Percentiles rank a stretch among this genome's conserved stretches.
Conservation (phyloP, 2,329 filamentous ascomycete genomes). For the Talaromyces sp. region DNA sequence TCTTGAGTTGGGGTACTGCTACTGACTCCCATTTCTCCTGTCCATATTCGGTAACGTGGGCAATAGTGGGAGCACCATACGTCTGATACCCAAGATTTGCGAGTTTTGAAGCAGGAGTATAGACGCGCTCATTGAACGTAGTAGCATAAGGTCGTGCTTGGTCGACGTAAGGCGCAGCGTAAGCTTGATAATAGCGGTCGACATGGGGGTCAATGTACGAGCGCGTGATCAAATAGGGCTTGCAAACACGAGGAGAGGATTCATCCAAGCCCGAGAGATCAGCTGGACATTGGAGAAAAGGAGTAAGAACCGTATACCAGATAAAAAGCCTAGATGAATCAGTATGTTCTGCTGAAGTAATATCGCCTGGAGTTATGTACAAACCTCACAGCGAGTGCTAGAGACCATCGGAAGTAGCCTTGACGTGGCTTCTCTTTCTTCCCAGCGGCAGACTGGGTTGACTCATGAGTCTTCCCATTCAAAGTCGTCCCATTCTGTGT, state of each 20-base stretch:
- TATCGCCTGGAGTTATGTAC: slow-evolving; percentile 14
- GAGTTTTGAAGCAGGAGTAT: slow-evolving; percentile 65
- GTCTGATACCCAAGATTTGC: slow-evolving; percentile 59
- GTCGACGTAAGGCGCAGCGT: slow-evolving; percentile 79
- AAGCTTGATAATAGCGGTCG: slow-evolving; percentile 79
- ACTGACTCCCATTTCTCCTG: slow-evolving; percentile 73
- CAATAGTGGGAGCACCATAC: slow-evolving; percentile 71
- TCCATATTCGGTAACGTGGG: slow-evolving; percentile 64
- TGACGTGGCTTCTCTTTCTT: slow-evolving; percentile 21
- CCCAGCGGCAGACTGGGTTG: slow-evolving; percentile 13
- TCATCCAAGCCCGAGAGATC: slow-evolving; percentile 65
- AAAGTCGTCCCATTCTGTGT: slow-evolving; percentile 28
- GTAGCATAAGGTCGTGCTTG: slow-evolving; percentile 69
- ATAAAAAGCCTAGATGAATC: slow-evolving; percentile 61
- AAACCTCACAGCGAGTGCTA: slow-evolving; percentile 37
- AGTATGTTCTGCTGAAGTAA: not conserved
- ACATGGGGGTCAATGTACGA: slow-evolving; percentile 70
- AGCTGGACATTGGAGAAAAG: slow-evolving; percentile 78
- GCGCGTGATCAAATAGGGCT: slow-evolving; percentile 68
- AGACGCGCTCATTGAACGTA: slow-evolving; percentile 56
- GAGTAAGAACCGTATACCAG: slow-evolving; percentile 81
- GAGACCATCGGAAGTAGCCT: slow-evolving; percentile 32
- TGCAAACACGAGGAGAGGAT: slow-evolving; percentile 73
- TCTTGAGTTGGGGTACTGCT: slow-evolving; percentile 69
- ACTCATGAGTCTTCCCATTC: slow-evolving; percentile 18